Evolutionary conservation across 2,329 filamentous ascomycete genomes (phyloP).

Genomic region (Byssoonygena ceratinophila): DNA sequence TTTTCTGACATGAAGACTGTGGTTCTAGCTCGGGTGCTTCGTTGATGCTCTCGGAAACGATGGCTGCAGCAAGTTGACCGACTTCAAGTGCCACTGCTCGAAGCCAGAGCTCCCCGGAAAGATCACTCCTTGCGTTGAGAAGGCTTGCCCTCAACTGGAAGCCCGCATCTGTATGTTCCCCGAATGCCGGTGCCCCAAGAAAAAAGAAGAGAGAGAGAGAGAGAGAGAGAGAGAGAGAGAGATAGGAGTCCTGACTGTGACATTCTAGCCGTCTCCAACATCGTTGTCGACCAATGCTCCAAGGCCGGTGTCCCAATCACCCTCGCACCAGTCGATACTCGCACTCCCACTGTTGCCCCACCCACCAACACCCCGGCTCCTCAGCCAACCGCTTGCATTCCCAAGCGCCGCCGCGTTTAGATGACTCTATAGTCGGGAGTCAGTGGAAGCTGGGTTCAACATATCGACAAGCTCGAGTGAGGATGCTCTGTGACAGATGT

Average conservation of each 20-base stretch:
- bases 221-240: no score
- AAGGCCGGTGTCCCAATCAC: slow-evolving; percentile 30
- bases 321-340: slow-evolving; percentile 23
- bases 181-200: no score
- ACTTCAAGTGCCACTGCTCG: slow-evolving; percentile 43
- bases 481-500: no score
- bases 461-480: no score
- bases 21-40: slow-evolving; percentile 39
- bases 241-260: background rate
- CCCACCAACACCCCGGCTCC: background rate
- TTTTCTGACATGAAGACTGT: background rate
- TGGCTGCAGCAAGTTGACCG: slow-evolving; percentile 37
- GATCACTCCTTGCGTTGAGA: slow-evolving; percentile 40
- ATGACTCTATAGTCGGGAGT: background rate
- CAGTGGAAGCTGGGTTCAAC: no score
- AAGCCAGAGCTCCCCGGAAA: slow-evolving; percentile 34
- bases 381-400: slow-evolving; percentile 3
- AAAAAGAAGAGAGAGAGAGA: no score
- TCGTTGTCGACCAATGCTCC: slow-evolving; percentile 28
- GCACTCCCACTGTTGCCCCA: background rate
- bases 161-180: slow-evolving; percentile 12
- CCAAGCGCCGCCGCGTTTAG: slow-evolving; percentile 1
- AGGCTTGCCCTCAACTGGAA: slow-evolving; percentile 26
- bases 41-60: slow-evolving; percentile 33
- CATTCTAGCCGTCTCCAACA: slow-evolving; percentile 28